Evolutionary conservation across 2,329 filamentous ascomycete species (phyloP), one percentile per base, ranked within the genome.

Genomic region (Neonectria faginata): DNA sequence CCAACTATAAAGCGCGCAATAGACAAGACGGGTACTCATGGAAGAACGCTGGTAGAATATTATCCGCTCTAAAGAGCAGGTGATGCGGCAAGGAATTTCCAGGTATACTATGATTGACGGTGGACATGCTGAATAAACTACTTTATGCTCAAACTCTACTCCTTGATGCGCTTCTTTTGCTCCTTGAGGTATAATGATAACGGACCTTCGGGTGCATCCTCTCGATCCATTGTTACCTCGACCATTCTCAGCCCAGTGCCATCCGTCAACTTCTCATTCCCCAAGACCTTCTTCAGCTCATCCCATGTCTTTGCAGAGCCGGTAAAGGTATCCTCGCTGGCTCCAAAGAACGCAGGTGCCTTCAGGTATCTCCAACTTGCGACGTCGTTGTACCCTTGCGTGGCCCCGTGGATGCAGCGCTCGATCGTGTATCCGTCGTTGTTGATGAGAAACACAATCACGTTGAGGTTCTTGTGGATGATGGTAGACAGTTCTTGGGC

Each of bases 401-500:
- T 79, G 18, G 82, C 77, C 8, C 86, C 87, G 66, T 89, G 85
- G 54, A 89, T 88, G 50, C 80, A 80, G 8, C 87, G 78, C 77
- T 89, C 86, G 53, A 88, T 86, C 0, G 86, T 87, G 67, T 89
- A 89, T 0, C 86, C 86, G 29, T 85, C 80, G 60, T 89, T 89
- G 70, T 88, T 88, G 68, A 89, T 82, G 9, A 89, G 71, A 64
- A 89, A 82, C 20, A 84, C 77, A n/a, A 72, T 78, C 3, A 85
- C 80, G 41, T 85, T 79, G 22, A 87, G 78, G 3, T 81, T 79
- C 59, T 85, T 79, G 16, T 80, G 79, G 68, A 91, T 86, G 70
- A 91, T 90, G 2, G 87, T 89, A 11, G 85, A 85, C 3, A 92
- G 78, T 67, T 91, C 89, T 73, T 92, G 89, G 0, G 84, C 88